Evolutionary conservation across 257 asterid species (phyloP).

Genomic region (Rhazya stricta): DNA sequence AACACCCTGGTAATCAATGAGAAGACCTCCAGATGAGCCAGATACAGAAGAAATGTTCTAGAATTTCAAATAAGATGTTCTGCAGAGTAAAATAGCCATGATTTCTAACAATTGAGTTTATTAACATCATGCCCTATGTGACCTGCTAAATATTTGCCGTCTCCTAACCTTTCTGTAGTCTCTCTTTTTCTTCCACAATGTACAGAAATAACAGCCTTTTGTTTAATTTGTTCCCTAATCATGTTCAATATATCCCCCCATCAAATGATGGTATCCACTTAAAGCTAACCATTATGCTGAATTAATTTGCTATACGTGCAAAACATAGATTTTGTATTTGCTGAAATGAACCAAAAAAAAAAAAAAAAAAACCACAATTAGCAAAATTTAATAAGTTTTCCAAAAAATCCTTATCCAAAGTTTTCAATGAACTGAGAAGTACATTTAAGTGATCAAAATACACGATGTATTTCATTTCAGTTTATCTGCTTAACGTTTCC

Average conservation of each 20-base stretch:
- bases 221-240: background rate
- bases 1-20: conserved; percentile 14
- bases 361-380: background rate
- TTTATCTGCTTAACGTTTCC: background rate
- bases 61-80: background rate
- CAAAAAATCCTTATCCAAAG: background rate
- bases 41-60: background rate
- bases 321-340: background rate
- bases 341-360: background rate
- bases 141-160: background rate
- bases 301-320: background rate
- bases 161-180: background rate
- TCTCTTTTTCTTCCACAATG: background rate
- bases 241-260: background rate
- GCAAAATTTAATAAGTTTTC: background rate
- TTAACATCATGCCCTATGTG: background rate
- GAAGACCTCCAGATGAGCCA: background rate
- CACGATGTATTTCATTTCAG: background rate
- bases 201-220: background rate
- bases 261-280: background rate
- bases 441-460: background rate
- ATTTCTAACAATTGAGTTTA: background rate
- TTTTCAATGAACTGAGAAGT: background rate
- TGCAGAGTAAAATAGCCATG: background rate
- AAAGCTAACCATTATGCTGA: background rate